Evolutionary conservation across 2,329 filamentous ascomycete species (phyloP).

Genomic region (Ceratocystis lukuohia): DNA sequence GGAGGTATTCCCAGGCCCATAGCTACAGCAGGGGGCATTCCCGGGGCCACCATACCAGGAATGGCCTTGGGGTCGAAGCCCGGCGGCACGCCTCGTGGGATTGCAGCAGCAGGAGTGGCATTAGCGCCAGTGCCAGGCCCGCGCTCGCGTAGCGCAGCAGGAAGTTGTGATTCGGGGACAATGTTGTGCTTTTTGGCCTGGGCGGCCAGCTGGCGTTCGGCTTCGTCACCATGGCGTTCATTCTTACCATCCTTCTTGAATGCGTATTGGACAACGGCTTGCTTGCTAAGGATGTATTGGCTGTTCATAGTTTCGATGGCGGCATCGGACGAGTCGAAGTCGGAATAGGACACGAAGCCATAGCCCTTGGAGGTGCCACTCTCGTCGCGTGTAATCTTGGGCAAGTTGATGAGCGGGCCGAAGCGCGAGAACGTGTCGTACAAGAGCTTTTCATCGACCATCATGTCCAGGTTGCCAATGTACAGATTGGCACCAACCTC

Average conservation of each 20-base stretch:
- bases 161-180: constrained; percentile 62
- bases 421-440: constrained; percentile 92
- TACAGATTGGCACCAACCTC: constrained; percentile 96
- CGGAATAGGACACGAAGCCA: constrained; percentile 84
- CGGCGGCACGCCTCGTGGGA: constrained; percentile 20
- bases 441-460: constrained; percentile 90
- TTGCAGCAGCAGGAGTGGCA: constrained; percentile 21
- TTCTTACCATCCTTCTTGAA: constrained; percentile 99
- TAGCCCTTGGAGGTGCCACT: constrained; percentile 84
- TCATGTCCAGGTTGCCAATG: constrained; percentile 83
- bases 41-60: constrained; percentile 20
- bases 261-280: constrained; percentile 91
- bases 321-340: constrained; percentile 86
- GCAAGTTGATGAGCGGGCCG: constrained; percentile 67
- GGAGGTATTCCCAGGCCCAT: constrained; percentile 28
- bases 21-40: constrained; percentile 22
- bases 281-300: constrained; percentile 93
- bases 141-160: constrained; percentile 51
- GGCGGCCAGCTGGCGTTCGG: constrained; percentile 78
- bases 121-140: constrained; percentile 22
- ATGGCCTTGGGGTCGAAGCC: constrained; percentile 28
- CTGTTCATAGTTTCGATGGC: constrained; percentile 88
- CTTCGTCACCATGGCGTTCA: constrained; percentile 86
- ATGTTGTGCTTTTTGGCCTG: constrained; percentile 94
- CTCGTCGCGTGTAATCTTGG: constrained; percentile 88